A percentile compares a stretch with the other conserved stretches of the same genome.
Evolutionary conservation across 805 yeast species (phyloP).

Genomic region (Metschnikowia orientalis): DNA sequence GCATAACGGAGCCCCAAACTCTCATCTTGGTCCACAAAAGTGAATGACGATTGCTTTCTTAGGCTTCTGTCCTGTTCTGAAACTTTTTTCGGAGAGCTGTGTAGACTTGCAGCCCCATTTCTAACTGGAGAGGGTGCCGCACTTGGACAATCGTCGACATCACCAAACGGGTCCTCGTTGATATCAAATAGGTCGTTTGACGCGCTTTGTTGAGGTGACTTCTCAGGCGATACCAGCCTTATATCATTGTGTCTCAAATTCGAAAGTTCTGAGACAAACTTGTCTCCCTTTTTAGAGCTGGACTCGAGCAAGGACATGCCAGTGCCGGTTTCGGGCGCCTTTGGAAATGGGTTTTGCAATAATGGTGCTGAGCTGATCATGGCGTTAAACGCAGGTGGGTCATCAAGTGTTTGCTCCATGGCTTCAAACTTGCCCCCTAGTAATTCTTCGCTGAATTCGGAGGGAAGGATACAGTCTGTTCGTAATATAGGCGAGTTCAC

Average conservation of each 20-base stretch:
- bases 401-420: too few species aligned
- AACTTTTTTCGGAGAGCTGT: conserved; percentile 1
- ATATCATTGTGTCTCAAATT: conserved; percentile 31
- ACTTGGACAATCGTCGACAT: conserved; percentile 1
- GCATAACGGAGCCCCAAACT: conserved; percentile 29
- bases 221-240: too few species aligned
- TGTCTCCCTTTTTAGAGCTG: conserved; percentile 11
- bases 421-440: too few species aligned
- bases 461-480: conserved; percentile 3
- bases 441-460: too few species aligned
- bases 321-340: too few species aligned
- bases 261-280: conserved; percentile 22
- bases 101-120: neutral
- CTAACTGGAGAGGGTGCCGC: conserved; percentile 1
- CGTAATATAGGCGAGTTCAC: conserved; percentile 2
- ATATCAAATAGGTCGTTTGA: conserved; percentile 2
- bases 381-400: too few species aligned
- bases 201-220: too few species aligned
- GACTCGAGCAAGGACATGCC: too few species aligned
- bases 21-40: conserved; percentile 27
- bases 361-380: too few species aligned
- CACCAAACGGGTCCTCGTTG: conserved; percentile 1
- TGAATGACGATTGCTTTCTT: conserved; percentile 16
- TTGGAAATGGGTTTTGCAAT: too few species aligned
- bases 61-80: conserved; percentile 1